A percentile compares a stretch with the other conserved stretches of the same genome.
Evolutionary conservation across 305 asterid species (phyloP).

Genomic region (Fraxinus velutina): DNA sequence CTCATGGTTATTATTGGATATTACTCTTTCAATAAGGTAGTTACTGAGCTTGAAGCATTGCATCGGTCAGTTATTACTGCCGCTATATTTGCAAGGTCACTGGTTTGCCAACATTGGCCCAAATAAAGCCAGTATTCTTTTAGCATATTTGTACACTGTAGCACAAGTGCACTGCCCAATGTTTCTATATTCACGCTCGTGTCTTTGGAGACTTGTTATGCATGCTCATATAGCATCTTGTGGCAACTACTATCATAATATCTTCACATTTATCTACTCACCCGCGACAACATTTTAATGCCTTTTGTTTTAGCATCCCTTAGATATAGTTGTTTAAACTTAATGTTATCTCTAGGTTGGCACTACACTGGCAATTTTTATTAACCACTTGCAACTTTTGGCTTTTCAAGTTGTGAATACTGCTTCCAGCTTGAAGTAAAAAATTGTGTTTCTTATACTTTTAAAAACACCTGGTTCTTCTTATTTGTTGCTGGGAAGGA

Average conservation of each 20-base stretch:
- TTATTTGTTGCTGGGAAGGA: neutral
- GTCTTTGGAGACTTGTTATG: neutral
- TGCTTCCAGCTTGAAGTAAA: neutral
- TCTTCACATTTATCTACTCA: neutral
- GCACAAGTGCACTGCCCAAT: neutral
- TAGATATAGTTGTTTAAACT: neutral
- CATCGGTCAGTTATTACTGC: neutral
- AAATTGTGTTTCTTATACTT: neutral
- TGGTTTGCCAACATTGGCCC: neutral
- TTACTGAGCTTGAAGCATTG: neutral
- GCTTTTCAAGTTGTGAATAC: neutral
- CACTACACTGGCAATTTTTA: neutral
- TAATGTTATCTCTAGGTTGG: neutral
- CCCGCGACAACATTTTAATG: neutral
- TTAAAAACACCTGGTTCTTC: neutral
- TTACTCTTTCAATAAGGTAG: neutral
- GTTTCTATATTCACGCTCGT: neutral
- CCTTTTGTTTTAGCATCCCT: neutral
- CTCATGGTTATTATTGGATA: neutral
- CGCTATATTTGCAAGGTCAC: neutral
- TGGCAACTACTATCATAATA: neutral
- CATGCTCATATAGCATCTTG: neutral
- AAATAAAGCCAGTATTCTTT: neutral
- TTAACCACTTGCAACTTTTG: neutral
- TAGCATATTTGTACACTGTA: neutral